Evolutionary conservation across 805 yeast genomes (phyloP).

Genomic region (Saccharomycopsis sp.): DNA sequence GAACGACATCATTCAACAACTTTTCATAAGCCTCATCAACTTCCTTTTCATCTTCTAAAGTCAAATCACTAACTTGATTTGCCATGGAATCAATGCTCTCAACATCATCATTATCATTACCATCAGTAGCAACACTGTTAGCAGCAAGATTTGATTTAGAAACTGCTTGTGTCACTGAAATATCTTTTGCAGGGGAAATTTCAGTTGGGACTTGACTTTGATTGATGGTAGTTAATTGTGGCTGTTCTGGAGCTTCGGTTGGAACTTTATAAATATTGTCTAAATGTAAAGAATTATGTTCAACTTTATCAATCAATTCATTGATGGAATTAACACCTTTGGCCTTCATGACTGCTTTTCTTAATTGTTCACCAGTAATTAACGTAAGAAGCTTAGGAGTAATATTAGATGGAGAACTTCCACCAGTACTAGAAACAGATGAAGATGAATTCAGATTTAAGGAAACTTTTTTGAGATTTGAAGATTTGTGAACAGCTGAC

Average conservation of each 20-base stretch:
- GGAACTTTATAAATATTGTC: constrained; percentile 36
- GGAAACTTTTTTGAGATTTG: not conserved
- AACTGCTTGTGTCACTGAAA: too few relatives aligned
- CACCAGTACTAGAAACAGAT: not conserved
- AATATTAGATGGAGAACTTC: constrained; percentile 1
- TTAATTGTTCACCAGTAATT: constrained; percentile 37
- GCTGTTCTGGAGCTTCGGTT: not conserved
- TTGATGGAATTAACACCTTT: constrained; percentile 64
- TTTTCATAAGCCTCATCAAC: constrained; percentile 72
- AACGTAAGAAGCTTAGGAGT: constrained; percentile 24
- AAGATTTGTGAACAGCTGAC: not conserved
- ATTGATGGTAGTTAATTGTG: not conserved
- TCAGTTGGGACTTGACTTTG: not conserved
- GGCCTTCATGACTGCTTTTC: constrained; percentile 54
- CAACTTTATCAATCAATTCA: constrained; percentile 57
- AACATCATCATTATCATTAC: constrained; percentile 5
- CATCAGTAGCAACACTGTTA: not conserved
- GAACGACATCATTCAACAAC: constrained; percentile 54
- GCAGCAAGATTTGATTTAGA: not conserved
- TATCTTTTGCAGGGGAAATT: not conserved
- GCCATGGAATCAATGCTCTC: constrained; percentile 15
- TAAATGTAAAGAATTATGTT: constrained; percentile 39
- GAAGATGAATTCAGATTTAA: not conserved
- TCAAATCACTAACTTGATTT: constrained; percentile 13
- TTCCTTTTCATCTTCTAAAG: constrained; percentile 26